Evolutionary conservation across 202 grass and related monocot genomes (phyloP).

Genomic region (Brachypodium distachyon): DNA sequence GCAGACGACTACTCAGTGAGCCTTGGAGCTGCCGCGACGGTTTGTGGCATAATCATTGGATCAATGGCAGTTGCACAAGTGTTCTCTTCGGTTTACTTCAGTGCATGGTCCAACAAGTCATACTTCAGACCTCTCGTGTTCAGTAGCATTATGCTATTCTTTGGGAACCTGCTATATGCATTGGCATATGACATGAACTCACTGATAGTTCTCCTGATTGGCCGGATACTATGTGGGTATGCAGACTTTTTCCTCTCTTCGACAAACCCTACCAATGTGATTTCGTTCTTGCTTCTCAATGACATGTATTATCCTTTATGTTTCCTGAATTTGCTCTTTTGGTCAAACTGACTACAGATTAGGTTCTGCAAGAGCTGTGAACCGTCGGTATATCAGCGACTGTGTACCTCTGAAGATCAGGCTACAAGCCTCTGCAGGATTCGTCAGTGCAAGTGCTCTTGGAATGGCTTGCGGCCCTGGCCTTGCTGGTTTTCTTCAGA

Average conservation of each 20-base stretch:
- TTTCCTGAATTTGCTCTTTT: background rate
- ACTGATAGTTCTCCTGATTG: constrained; percentile 51
- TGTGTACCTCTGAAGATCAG: constrained; percentile 78
- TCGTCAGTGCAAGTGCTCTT: constrained; percentile 93
- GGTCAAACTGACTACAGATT: constrained; percentile 37
- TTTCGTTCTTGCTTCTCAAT: background rate
- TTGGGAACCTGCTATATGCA: constrained; percentile 77
- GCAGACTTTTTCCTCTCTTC: constrained; percentile 7
- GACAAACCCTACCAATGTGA: background rate
- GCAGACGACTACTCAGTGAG: constrained; percentile 82
- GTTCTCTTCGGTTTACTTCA: constrained; percentile 91
- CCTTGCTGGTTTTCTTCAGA: constrained; percentile 80
- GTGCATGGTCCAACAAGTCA: constrained; percentile 86
- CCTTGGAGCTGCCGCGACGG: constrained; percentile 81
- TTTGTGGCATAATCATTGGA: constrained; percentile 87
- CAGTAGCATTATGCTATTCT: constrained; percentile 75
- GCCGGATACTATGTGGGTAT: constrained; percentile 72
- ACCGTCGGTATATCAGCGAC: constrained; percentile 86
- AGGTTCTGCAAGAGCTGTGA: constrained; percentile 92
- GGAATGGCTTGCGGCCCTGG: constrained; percentile 94
- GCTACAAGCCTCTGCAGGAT: constrained; percentile 83
- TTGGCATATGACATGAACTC: constrained; percentile 80
- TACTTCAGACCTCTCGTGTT: constrained; percentile 84
- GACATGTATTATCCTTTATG: background rate
- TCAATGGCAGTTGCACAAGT: constrained; percentile 91